A percentile compares a stretch with the other conserved stretches of the same genome.
Evolutionary conservation across 1,284 basidiomycete species (phyloP).

Genomic region (Cystobasidiaceae sp.): DNA sequence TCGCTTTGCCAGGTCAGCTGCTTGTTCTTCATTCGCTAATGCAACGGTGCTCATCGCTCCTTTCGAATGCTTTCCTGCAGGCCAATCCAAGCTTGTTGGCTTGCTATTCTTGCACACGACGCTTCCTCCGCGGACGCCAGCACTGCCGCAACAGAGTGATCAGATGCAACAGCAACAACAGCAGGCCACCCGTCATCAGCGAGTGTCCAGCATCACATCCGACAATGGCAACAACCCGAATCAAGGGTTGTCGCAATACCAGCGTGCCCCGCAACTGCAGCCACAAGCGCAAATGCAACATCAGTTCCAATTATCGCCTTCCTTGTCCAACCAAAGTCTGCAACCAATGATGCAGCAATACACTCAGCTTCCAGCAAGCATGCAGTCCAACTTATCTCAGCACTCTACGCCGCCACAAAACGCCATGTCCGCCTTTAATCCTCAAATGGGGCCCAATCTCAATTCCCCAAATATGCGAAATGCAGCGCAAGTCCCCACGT

Average conservation of each 20-base stretch:
- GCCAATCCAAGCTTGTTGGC: slow-evolving; percentile 20
- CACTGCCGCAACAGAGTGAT: background rate
- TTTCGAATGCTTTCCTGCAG: background rate
- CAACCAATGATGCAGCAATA: too few relatives aligned
- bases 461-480: too few relatives aligned
- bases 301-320: too few relatives aligned
- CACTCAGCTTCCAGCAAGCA: too few relatives aligned
- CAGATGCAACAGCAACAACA: slow-evolving; percentile 21
- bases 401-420: too few relatives aligned
- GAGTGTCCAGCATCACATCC: too few relatives aligned
- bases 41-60: background rate
- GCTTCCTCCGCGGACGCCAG: slow-evolving; percentile 6
- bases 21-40: background rate
- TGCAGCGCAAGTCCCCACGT: too few relatives aligned
- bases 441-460: too few relatives aligned
- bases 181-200: background rate
- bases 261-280: background rate
- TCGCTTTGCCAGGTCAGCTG: slow-evolving; percentile 22
- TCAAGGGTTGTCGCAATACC: background rate
- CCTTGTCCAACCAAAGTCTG: too few relatives aligned
- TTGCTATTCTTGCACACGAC: slow-evolving; percentile 16
- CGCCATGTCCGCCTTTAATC: too few relatives aligned
- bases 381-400: too few relatives aligned
- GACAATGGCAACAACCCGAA: too few relatives aligned
- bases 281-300: background rate